Evolutionary conservation across 164 flowering plant genomes (phyloP).

Genomic region (Umbellularia californica): DNA sequence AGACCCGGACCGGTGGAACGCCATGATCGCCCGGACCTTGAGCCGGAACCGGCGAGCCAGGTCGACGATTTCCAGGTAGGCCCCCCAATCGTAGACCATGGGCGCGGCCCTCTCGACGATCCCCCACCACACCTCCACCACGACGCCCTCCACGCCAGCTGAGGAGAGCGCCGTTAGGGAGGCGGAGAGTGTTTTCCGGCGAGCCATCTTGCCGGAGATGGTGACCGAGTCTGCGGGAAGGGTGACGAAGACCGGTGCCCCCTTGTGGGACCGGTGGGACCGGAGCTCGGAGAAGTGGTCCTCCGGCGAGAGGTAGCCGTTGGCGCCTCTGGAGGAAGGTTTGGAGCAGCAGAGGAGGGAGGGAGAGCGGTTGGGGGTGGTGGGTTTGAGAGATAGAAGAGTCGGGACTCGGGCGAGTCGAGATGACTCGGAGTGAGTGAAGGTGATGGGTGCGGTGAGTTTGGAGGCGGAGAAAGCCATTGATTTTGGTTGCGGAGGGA

Average conservation of each 20-base stretch:
- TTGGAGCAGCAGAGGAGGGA: slow-evolving; percentile 33
- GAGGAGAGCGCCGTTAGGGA: slow-evolving; percentile 42
- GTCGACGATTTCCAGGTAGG: slow-evolving; percentile 47
- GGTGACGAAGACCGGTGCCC: slow-evolving; percentile 50
- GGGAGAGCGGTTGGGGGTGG: slow-evolving; percentile 11
- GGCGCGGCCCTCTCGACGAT: slow-evolving; percentile 60
- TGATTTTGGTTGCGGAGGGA: not conserved
- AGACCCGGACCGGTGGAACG: slow-evolving; percentile 59
- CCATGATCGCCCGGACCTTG: slow-evolving; percentile 63
- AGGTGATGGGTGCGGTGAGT: not conserved
- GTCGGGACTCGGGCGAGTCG: not conserved
- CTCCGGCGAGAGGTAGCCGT: slow-evolving; percentile 28
- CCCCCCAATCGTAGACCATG: slow-evolving; percentile 51
- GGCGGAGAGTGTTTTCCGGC: slow-evolving; percentile 34
- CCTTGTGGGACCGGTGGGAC: slow-evolving; percentile 20
- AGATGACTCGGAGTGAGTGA: not conserved
- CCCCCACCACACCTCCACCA: slow-evolving; percentile 83
- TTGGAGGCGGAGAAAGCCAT: slow-evolving; percentile 12
- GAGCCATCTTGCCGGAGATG: slow-evolving; percentile 21
- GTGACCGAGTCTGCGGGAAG: slow-evolving; percentile 43
- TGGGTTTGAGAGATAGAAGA: slow-evolving; percentile 4
- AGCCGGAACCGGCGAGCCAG: slow-evolving; percentile 42
- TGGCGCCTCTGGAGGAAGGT: slow-evolving; percentile 26
- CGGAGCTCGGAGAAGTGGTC: slow-evolving; percentile 27
- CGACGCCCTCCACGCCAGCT: slow-evolving; percentile 68